Percentiles rank a stretch among this genome's conserved stretches.
Evolutionary conservation across 1,284 basidiomycete species (phyloP).

Genomic region (Vanrija sp.): DNA sequence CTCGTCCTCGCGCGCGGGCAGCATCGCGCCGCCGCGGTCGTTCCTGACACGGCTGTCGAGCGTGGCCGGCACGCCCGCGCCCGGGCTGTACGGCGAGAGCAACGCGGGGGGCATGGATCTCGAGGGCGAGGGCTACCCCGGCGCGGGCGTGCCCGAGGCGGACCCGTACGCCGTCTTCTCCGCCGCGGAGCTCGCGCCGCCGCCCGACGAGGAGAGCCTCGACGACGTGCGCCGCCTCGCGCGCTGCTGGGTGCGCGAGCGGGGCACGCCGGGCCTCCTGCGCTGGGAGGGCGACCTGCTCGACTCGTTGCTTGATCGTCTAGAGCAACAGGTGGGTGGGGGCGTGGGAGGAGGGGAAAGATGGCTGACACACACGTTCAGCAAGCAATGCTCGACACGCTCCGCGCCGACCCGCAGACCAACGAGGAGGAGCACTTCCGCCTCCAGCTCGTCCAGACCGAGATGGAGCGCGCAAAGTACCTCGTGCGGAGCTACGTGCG

Average conservation of each 20-base stretch:
- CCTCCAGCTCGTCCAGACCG: conserved; percentile 84
- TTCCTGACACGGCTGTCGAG: not conserved
- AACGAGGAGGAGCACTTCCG: conserved; percentile 87
- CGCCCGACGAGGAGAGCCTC: conserved; percentile 26
- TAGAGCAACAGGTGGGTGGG: conserved; percentile 73
- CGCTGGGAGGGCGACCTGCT: conserved; percentile 71
- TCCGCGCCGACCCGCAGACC: conserved; percentile 70
- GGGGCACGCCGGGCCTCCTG: conserved; percentile 75
- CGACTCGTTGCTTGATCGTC: conserved; percentile 68
- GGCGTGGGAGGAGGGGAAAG: too few relatives aligned
- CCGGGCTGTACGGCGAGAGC: not conserved
- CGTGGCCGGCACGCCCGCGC: not conserved
- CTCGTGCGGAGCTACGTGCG: conserved; percentile 80
- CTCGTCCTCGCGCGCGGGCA: not conserved
- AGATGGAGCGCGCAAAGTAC: conserved; percentile 87
- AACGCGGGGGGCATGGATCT: not conserved
- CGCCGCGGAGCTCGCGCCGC: not conserved
- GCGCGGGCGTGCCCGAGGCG: not conserved
- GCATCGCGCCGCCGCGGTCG: too few relatives aligned
- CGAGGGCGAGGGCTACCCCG: not conserved
- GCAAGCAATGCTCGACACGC: conserved; percentile 50
- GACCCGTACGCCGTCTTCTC: not conserved
- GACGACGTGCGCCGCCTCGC: conserved; percentile 53
- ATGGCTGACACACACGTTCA: conserved; percentile 2
- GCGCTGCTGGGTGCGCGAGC: conserved; percentile 79